Conservation (phyloP, 768 basidiomycete species). For the Lactarius pseudohatsudake region DNA sequence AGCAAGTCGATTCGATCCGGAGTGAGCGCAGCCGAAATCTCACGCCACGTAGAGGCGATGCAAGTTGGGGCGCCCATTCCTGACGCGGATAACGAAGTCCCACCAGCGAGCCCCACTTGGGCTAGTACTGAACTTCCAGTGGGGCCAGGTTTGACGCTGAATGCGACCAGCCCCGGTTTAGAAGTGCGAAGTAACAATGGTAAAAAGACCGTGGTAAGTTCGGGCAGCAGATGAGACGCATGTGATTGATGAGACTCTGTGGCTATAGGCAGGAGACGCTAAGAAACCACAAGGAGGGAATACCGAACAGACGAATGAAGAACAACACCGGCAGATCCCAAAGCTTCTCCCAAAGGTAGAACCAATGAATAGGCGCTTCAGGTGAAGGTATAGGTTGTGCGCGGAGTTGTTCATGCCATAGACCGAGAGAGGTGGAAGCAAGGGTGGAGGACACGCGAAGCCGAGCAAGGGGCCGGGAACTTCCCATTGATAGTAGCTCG, state of each 20-base stretch:
- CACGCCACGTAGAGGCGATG: neutral
- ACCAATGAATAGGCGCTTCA: too few species aligned
- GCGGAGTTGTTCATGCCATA: too few species aligned
- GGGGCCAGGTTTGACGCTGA: neutral
- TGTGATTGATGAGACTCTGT: neutral
- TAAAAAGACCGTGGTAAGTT: neutral
- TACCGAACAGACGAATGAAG: constrained; percentile 4
- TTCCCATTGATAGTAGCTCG: too few species aligned
- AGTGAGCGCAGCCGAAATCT: neutral
- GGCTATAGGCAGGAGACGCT: neutral
- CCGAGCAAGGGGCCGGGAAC: too few species aligned
- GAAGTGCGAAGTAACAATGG: neutral
- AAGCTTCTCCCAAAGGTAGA: neutral
- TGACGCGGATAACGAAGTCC: neutral
- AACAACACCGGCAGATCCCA: neutral
- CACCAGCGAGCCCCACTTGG: too few species aligned
- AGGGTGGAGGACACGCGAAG: too few species aligned
- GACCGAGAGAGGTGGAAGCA: too few species aligned
- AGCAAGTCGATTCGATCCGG: neutral
- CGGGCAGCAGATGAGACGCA: neutral
- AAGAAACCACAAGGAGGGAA: neutral
- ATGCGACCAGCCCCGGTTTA: neutral
- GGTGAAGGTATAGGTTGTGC: too few species aligned
- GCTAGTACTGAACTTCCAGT: neutral
- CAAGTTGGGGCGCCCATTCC: neutral